Base-by-base conservation (phyloP, 108 stramenopile genomes). In the Stephanodiscus minutulus region DNA sequence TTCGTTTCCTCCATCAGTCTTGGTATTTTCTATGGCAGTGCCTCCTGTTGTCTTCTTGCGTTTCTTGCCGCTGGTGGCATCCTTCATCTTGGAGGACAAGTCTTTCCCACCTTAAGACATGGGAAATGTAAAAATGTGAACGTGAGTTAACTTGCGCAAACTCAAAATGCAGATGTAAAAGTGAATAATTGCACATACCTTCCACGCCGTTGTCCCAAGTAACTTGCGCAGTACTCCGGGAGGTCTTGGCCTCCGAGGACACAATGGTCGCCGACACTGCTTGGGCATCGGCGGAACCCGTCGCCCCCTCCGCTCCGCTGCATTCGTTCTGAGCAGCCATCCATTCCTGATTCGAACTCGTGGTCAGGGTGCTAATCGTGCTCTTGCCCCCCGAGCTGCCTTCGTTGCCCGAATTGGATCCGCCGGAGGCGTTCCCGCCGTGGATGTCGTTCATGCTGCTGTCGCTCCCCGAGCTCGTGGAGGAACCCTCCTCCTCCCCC, bases 331-430 rank as follows among this genome's bases (percentile, higher is more conserved):
- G 55, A 24, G 76, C 58, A 0, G 65, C 70, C 70, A 78, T 66
- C 77, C 77, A 78, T 39, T 67, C 77, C 59, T 70, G 74, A 55
- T 80, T 80, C 36, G 79, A 80, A 50, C 79, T 80, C 17, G 74
- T 80, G n/a, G 79, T 80, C 35, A 80, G 58, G 64, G 73, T 80
- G 2, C 73, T 75, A 44, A 80, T 49, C 5, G 79, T 80, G 58
- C 74, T 75, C 74, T 80, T 80, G n/a, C 79, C 73, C 18, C 74
- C 73, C 21, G 68, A 70, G 49, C 79, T 80, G 3, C 74, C 74
- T 63, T 80, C 74, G 61, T 69, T 70, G 15, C 77, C 77, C 20
- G 78, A 79, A 33, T 66, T 57, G 33, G 60, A 62, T 24, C 73
- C 73, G 25, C 79, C 79, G 56, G 58, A 61, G 15, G 66, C 72